phyloP scores from a whole-genome alignment of 2,329 filamentous ascomycete species.

The Neospermospora avenae region DNA sequence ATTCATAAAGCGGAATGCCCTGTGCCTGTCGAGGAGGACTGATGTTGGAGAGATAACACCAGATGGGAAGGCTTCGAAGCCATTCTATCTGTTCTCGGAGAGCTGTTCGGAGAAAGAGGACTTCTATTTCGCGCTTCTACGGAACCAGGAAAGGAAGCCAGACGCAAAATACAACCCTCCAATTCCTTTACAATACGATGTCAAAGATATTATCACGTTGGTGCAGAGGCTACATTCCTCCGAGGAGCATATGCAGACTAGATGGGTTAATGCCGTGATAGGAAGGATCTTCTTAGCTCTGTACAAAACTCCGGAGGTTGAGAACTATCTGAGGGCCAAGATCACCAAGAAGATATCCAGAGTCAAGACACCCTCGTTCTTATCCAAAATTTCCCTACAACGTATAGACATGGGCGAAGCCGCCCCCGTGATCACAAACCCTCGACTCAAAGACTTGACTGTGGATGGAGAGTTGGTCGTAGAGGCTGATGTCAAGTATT shows the following conservation, averaged over 20 bases:
- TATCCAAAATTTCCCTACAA: constrained; percentile 79
- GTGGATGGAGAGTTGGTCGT: constrained; percentile 87
- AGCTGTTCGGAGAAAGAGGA: constrained; percentile 97
- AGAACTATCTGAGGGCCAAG: constrained; percentile 76
- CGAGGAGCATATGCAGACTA: constrained; percentile 83
- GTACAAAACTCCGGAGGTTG: constrained; percentile 79
- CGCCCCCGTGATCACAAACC: constrained; percentile 85
- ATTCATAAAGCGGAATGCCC: constrained; percentile 91
- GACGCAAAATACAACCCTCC: constrained; percentile 57
- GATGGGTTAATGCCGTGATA: constrained; percentile 91
- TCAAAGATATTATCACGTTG: constrained; percentile 81
- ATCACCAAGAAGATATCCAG: constrained; percentile 95
- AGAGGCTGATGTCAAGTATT: constrained; percentile 85
- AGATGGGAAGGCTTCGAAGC: constrained; percentile 62
- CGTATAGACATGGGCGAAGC: constrained; percentile 83
- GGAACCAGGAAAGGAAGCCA: constrained; percentile 72
- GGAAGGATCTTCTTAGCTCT: constrained; percentile 84
- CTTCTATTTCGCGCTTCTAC: constrained; percentile 90
- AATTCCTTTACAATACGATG: constrained; percentile 71
- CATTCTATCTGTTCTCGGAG: constrained; percentile 92
- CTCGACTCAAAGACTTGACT: constrained; percentile 81
- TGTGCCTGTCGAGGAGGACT: constrained; percentile 69
- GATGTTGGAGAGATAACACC: constrained; percentile 52
- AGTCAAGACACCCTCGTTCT: constrained; percentile 86
- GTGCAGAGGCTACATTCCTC: constrained; percentile 89